Percentiles rank a stretch among this genome's conserved stretches.
phyloP scores from a whole-genome alignment of 2,329 filamentous ascomycete genomes.

The Zasmidium angulare region DNA sequence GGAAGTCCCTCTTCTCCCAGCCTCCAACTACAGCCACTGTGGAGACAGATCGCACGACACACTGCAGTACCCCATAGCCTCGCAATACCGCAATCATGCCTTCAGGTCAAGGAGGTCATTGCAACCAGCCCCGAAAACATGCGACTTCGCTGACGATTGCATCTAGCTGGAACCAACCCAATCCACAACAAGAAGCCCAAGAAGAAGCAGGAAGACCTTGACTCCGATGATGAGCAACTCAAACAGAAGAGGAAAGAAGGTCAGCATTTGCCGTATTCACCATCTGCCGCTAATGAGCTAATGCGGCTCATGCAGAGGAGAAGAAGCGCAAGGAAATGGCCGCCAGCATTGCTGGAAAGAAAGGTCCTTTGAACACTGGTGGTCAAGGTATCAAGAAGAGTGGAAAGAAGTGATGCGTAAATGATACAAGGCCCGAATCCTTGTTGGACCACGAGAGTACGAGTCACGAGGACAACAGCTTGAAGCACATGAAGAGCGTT shows the following conservation, averaged over 20 bases:
- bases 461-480: background rate
- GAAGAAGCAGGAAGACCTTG: slow-evolving; percentile 77
- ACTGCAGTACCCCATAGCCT: slow-evolving; percentile 12
- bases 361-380: slow-evolving; percentile 83
- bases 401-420: slow-evolving; percentile 75
- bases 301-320: slow-evolving; percentile 39
- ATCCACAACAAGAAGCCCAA: slow-evolving; percentile 76
- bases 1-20: no score
- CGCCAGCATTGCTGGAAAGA: slow-evolving; percentile 79
- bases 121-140: no score
- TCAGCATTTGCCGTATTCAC: slow-evolving; percentile 55
- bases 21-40: no score
- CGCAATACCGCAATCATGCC: no score
- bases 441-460: no score
- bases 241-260: slow-evolving; percentile 81
- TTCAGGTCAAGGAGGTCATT: slow-evolving; percentile 50
- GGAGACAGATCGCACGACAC: no score
- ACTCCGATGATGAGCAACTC: slow-evolving; percentile 83
- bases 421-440: background rate
- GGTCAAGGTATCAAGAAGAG: slow-evolving; percentile 95
- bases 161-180: slow-evolving; percentile 54
- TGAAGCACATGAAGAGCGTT: slow-evolving; percentile 3
- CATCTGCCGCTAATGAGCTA: no score
- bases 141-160: slow-evolving; percentile 7
- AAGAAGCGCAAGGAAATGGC: slow-evolving; percentile 77